These are phyloP conservation scores for Mortierella sp. DNA, from an alignment of 371 early-diverging fungal species.

Conservation along the genomic window DNA sequence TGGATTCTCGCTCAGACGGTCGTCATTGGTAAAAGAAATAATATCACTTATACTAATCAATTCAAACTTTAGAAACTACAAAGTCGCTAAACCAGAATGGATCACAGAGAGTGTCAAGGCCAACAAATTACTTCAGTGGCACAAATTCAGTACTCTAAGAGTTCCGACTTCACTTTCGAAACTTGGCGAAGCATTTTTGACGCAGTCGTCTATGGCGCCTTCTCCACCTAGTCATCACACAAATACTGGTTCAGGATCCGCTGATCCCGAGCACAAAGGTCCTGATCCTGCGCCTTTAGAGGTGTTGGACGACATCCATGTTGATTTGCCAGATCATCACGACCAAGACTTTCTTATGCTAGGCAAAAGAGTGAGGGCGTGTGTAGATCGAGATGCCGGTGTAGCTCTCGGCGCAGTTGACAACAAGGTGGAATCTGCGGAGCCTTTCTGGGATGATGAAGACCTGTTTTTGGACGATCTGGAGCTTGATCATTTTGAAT, in stretches of 20 bases:
- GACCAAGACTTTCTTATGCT: neutral
- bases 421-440: neutral
- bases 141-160: conserved; percentile 62
- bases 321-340: neutral
- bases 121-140: conserved; percentile 73
- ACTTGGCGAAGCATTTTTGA: conserved; percentile 1
- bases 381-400: neutral
- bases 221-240: neutral
- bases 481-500: conserved; percentile 23
- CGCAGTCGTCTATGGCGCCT: neutral
- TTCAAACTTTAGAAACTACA: conserved; percentile 64
- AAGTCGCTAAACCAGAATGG: conserved; percentile 87
- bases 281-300: neutral
- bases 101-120: conserved; percentile 76
- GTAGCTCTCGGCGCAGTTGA: neutral
- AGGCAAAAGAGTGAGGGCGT: too few relatives aligned
- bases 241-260: neutral
- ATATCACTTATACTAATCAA: neutral
- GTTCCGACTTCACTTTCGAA: conserved; percentile 24
- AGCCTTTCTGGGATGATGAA: neutral
- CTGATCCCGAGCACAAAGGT: neutral
- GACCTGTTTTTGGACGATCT: conserved; percentile 15
- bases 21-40: too few relatives aligned
- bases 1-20: too few relatives aligned
- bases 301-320: neutral